phyloP scores from a whole-genome alignment of 495 filamentous ascomycete species.

The Aspergillus ostianus region DNA sequence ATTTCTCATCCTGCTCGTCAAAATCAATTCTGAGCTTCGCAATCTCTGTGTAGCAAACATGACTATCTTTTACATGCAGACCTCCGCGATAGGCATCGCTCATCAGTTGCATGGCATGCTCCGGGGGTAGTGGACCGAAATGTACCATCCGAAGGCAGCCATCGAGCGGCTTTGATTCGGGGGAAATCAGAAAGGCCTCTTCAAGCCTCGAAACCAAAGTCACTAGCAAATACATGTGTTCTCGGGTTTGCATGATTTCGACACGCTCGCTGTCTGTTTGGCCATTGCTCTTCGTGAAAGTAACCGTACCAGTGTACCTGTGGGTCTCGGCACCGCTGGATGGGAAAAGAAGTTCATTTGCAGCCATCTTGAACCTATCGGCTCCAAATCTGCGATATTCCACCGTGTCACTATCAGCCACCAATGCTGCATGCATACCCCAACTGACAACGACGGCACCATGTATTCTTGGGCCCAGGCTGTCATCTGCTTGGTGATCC shows the following conservation, averaged over 20 bases:
- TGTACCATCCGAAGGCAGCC: conserved; percentile 64
- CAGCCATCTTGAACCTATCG: conserved; percentile 80
- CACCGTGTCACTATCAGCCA: conserved; percentile 81
- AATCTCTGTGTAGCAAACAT: conserved; percentile 65
- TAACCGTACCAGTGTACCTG: conserved; percentile 63
- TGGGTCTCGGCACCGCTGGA: conserved; percentile 60
- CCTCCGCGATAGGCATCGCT: conserved; percentile 70
- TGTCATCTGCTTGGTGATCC: conserved; percentile 10
- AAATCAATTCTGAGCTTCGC: conserved; percentile 65
- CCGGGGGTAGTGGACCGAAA: conserved; percentile 62
- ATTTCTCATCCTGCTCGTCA: conserved; percentile 58
- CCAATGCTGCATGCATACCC: conserved; percentile 82
- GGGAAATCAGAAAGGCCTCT: conserved; percentile 74
- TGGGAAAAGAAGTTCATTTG: conserved; percentile 66
- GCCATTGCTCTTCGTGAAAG: conserved; percentile 24
- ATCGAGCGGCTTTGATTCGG: conserved; percentile 32
- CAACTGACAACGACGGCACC: conserved; percentile 86
- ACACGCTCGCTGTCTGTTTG: conserved; percentile 24
- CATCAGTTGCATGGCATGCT: conserved; percentile 74
- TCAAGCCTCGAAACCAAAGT: conserved; percentile 79
- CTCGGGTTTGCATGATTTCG: conserved; percentile 29
- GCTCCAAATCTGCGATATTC: conserved; percentile 72
- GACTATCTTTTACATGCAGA: conserved; percentile 59
- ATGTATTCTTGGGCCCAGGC: conserved; percentile 43
- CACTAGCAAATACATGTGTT: conserved; percentile 72